A percentile compares a stretch with the other conserved stretches of the same genome.
Conservation (phyloP, 257 asterid genomes). For the Salvia hispanica region DNA sequence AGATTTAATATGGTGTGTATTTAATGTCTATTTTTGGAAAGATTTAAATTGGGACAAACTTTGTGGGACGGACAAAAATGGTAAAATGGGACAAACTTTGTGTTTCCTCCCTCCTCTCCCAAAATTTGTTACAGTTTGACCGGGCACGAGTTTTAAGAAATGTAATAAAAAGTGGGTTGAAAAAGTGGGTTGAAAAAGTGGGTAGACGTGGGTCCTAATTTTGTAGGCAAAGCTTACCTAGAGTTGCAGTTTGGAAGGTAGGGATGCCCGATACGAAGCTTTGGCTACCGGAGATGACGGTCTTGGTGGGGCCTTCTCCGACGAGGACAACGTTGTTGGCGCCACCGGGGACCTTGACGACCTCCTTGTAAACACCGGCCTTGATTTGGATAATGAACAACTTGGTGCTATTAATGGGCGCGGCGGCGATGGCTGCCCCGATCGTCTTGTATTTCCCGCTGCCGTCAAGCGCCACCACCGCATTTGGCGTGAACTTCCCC, state of each 20-base stretch:
- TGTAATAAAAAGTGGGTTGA: too few relatives aligned
- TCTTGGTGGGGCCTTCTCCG: constrained; percentile 66
- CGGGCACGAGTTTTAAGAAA: too few relatives aligned
- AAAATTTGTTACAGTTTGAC: too few relatives aligned
- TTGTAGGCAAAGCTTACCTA: constrained; percentile 29
- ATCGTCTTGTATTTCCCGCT: constrained; percentile 58
- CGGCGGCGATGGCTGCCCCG: constrained; percentile 43
- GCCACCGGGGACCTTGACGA: constrained; percentile 40
- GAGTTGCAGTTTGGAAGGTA: constrained; percentile 55
- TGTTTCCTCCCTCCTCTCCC: too few relatives aligned
- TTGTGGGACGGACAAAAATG: too few relatives aligned
- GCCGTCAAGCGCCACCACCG: constrained; percentile 67
- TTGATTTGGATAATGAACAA: constrained; percentile 48
- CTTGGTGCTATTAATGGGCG: constrained; percentile 40
- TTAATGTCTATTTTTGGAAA: too few relatives aligned
- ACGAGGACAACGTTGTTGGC: constrained; percentile 47
- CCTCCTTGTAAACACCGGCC: constrained; percentile 66
- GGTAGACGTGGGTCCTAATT: too few relatives aligned
- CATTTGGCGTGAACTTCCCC: constrained; percentile 37
- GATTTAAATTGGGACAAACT: too few relatives aligned
- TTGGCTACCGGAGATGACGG: constrained; percentile 53
- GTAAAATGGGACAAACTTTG: too few relatives aligned
- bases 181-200: too few relatives aligned
- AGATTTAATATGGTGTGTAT: too few relatives aligned
- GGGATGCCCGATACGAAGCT: constrained; percentile 44